Conservation (phyloP, 805 yeast genomes). For the Cyberlindnera americana region DNA sequence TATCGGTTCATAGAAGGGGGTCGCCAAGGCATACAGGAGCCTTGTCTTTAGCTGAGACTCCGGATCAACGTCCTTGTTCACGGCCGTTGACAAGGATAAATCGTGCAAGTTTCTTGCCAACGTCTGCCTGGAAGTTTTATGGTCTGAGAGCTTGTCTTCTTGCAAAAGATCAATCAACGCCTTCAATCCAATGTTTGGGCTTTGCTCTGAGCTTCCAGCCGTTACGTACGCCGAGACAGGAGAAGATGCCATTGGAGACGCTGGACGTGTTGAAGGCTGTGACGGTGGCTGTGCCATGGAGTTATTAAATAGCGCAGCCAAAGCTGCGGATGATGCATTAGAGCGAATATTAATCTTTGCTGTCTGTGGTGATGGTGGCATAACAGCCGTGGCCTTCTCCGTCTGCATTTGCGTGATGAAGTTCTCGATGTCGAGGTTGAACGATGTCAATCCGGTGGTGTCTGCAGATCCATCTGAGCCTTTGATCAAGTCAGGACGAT, state of each 20-base stretch:
- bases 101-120: constrained; percentile 55
- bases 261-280: constrained; percentile 7
- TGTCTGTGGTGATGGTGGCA: constrained; percentile 3
- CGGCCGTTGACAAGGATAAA: constrained; percentile 44
- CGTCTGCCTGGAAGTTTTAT: constrained; percentile 31
- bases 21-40: constrained; percentile 60
- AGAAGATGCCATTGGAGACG: constrained; percentile 1
- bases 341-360: constrained; percentile 28
- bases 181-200: constrained; percentile 30
- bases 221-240: constrained; percentile 1
- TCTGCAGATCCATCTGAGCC: too few relatives aligned
- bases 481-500: constrained; percentile 25
- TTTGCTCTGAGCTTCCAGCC: neutral
- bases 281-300: constrained; percentile 5
- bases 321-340: constrained; percentile 40
- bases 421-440: constrained; percentile 26
- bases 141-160: constrained; percentile 28
- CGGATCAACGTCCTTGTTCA: constrained; percentile 11
- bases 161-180: constrained; percentile 48
- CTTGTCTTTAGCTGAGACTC: constrained; percentile 34
- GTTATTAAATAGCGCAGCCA: constrained; percentile 32
- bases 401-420: constrained; percentile 24
- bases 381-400: constrained; percentile 10
- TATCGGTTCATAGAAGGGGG: constrained; percentile 47
- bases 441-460: too few relatives aligned